Percentiles rank a stretch among this genome's conserved stretches.
Evolutionary conservation across 176 grass and related monocot genomes (phyloP).

Genomic region (Oryza punctata): DNA sequence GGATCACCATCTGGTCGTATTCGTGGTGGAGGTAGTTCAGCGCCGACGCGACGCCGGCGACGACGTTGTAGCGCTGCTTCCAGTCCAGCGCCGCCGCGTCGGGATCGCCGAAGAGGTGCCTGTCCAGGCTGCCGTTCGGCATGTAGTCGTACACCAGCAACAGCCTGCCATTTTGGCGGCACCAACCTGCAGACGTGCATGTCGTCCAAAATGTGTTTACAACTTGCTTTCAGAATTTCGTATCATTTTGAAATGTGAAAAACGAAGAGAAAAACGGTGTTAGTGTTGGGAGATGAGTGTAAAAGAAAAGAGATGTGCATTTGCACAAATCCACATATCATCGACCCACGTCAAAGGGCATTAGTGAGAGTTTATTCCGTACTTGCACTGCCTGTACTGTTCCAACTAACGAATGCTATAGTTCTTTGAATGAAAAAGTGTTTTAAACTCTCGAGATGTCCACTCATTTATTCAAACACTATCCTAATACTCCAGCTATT

Average conservation of each 20-base stretch:
- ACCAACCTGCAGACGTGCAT: slow-evolving; percentile 57
- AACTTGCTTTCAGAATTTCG: neutral
- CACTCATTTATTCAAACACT: no score
- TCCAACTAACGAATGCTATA: no score
- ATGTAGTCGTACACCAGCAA: slow-evolving; percentile 87
- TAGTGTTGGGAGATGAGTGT: neutral
- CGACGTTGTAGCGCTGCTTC: slow-evolving; percentile 66
- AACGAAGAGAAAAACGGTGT: neutral
- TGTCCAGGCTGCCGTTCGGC: slow-evolving; percentile 77
- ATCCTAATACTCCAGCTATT: no score
- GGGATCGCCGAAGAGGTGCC: slow-evolving; percentile 47
- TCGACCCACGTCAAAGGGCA: no score
- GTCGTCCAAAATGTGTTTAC: neutral
- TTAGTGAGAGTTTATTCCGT: no score
- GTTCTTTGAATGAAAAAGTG: no score
- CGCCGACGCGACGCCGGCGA: slow-evolving; percentile 66
- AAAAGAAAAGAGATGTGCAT: no score
- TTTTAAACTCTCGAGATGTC: no score
- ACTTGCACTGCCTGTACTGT: no score
- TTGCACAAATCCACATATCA: no score
- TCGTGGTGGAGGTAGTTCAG: slow-evolving; percentile 94
- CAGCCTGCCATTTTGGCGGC: slow-evolving; percentile 66
- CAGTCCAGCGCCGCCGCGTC: slow-evolving; percentile 49
- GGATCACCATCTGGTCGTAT: slow-evolving; percentile 91
- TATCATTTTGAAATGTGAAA: neutral